Base-by-base conservation (phyloP, 306 rosid species). In the Echinosophora koreensis region DNA sequence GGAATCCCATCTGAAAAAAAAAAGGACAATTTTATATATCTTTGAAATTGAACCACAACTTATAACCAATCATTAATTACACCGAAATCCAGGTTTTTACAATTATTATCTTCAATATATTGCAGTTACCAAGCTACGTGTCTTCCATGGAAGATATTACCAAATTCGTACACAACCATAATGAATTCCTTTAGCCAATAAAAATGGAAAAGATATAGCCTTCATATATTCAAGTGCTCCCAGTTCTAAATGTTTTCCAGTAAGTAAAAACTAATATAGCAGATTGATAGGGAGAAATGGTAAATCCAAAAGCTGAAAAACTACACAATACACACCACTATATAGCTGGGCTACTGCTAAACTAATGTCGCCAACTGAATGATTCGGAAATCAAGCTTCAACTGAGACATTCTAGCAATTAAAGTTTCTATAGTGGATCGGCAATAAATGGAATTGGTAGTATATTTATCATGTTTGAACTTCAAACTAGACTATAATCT, bases 1-100 rank as follows among this genome's bases (percentile, higher is more conserved):
- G 96, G 90, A 90, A 95, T 61, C 97, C 97, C 97, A 95, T 95
- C 98, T 92, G 90, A 74, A 41, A 71, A 86, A 69, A 86, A 69
- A 77, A 30, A 8, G 38, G 46, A 61, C 60, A 68, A 65, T 55
- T 61, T 38, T 47, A 76, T 27, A 75, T 66, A 74, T 81, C 37
- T 71, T 71, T 41, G 22, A 74, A 66, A 59, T 62, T 34, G 74
- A 52, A 52, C 50, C 35, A 58, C 11, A 13, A 41, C 76, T 65
- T 65, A 17, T 49, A 77, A 66, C 44, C 61, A 34, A 66, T 51
- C 37, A 67, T 63, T 78, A 74, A 67, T 63, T 78, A 74, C 50
- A 73, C 38, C 37, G 35, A 77, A 59, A 28, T 49, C 61, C 73
- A 59, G 35, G 30, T 49, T 68, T 77, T 39, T 12, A 38, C 66